Evolutionary conservation across 345 rosid genomes (phyloP).

Genomic region (Murraya paniculata): DNA sequence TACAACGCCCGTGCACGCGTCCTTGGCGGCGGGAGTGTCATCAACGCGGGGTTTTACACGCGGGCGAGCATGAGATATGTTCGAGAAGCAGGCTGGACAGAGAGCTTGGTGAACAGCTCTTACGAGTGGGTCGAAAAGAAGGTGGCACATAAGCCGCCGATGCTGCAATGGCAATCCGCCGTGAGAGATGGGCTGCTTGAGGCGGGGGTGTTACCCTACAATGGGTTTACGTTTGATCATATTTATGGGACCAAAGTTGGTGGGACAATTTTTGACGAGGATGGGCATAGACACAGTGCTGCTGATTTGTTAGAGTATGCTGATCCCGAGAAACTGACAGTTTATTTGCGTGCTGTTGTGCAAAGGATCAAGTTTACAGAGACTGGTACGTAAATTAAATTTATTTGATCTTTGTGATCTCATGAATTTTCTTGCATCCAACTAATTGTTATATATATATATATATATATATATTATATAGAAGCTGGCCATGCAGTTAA

Average conservation of each 20-base stretch:
- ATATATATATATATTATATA: too few species aligned
- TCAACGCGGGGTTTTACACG: conserved; percentile 81
- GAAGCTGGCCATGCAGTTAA: too few species aligned
- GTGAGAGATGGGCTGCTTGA: conserved; percentile 67
- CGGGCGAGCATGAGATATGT: conserved; percentile 48
- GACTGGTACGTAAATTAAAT: conserved; percentile 27
- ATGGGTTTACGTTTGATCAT: conserved; percentile 73
- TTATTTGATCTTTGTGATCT: neutral
- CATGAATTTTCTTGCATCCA: neutral
- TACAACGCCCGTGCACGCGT: conserved; percentile 74
- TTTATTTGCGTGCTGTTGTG: conserved; percentile 69
- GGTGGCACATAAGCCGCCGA: conserved; percentile 48
- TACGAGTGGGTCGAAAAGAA: conserved; percentile 79
- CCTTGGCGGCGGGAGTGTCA: conserved; percentile 78
- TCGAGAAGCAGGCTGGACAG: conserved; percentile 45
- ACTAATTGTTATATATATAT: too few species aligned
- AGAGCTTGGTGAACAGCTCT: conserved; percentile 44
- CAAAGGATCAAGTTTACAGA: conserved; percentile 50
- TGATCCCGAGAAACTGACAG: conserved; percentile 35
- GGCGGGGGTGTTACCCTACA: conserved; percentile 61
- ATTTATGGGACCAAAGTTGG: conserved; percentile 68
- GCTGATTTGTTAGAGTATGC: conserved; percentile 79
- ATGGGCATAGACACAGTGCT: conserved; percentile 75
- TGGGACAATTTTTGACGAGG: conserved; percentile 63
- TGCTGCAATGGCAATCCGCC: conserved; percentile 72